These are phyloP conservation scores for Dendrobium officinale DNA, from an alignment of 106 monocot species.

Conservation along the genomic window DNA sequence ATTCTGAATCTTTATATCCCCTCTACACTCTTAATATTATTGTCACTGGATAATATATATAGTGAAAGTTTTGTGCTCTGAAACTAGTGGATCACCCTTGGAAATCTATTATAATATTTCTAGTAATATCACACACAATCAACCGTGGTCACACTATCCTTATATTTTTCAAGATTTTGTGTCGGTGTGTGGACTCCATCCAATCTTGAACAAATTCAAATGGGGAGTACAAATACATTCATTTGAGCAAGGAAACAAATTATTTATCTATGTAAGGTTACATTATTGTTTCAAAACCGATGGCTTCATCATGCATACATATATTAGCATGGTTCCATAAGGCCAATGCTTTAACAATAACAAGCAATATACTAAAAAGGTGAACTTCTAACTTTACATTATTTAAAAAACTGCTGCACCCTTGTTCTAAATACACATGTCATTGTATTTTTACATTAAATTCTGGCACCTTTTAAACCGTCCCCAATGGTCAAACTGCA, in stretches of 20 bases:
- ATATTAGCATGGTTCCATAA: no score
- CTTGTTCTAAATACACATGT: no score
- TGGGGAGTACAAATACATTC: neutral
- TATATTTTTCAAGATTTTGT: no score
- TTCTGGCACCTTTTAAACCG: no score
- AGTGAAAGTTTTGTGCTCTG: neutral
- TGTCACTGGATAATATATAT: neutral
- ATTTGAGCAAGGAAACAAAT: neutral
- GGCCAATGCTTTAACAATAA: no score
- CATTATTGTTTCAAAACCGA: neutral
- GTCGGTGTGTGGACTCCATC: no score
- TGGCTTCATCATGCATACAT: no score
- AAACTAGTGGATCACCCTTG: neutral
- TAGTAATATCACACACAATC: neutral
- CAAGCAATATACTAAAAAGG: no score
- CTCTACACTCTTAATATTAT: neutral
- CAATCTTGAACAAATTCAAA: neutral
- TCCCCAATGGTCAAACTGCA: no score
- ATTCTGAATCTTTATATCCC: neutral
- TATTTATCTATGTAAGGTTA: neutral
- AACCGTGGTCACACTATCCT: neutral
- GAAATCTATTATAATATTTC: neutral
- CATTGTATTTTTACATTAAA: no score
- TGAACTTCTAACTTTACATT: no score
- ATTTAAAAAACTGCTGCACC: no score